Evolutionary conservation across 202 grass and related monocot genomes (phyloP).

Genomic region (Musa balbisiana): DNA sequence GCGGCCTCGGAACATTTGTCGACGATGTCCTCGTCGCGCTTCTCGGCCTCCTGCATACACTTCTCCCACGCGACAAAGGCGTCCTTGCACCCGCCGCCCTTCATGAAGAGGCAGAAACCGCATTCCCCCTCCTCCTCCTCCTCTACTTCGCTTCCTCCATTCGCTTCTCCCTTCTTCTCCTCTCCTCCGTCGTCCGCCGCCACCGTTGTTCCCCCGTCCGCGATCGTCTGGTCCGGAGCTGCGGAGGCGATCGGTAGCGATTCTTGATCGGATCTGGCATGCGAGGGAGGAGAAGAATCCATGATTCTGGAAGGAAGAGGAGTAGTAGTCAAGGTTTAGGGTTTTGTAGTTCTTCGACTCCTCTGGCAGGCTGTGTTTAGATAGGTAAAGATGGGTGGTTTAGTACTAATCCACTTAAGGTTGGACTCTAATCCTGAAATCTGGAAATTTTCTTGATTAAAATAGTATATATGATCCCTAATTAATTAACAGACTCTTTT

Average conservation of each 20-base stretch:
- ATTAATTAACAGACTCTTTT: too few relatives aligned
- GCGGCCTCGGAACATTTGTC: constrained; percentile 56
- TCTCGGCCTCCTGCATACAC: constrained; percentile 47
- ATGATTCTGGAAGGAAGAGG: background rate
- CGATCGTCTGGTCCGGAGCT: background rate
- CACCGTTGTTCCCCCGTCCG: background rate
- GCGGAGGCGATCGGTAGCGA: background rate
- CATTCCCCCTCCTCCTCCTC: constrained; percentile 60
- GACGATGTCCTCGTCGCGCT: constrained; percentile 42
- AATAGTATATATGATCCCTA: too few relatives aligned
- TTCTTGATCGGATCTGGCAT: constrained; percentile 6
- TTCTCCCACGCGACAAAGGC: constrained; percentile 70
- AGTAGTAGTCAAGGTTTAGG: background rate
- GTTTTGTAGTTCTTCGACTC: too few relatives aligned
- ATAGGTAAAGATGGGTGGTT: too few relatives aligned
- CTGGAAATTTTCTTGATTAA: too few relatives aligned
- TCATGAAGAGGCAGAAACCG: constrained; percentile 90
- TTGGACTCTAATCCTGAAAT: too few relatives aligned
- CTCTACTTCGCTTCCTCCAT: background rate
- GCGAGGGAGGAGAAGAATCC: constrained; percentile 1
- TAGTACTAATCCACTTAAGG: too few relatives aligned
- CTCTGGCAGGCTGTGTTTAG: too few relatives aligned
- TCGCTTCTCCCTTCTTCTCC: background rate
- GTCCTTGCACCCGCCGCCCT: constrained; percentile 66
- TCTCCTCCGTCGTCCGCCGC: background rate